These are phyloP conservation scores for Suhomyces faveliae DNA, from an alignment of 805 yeast species.

Conservation along the genomic window DNA sequence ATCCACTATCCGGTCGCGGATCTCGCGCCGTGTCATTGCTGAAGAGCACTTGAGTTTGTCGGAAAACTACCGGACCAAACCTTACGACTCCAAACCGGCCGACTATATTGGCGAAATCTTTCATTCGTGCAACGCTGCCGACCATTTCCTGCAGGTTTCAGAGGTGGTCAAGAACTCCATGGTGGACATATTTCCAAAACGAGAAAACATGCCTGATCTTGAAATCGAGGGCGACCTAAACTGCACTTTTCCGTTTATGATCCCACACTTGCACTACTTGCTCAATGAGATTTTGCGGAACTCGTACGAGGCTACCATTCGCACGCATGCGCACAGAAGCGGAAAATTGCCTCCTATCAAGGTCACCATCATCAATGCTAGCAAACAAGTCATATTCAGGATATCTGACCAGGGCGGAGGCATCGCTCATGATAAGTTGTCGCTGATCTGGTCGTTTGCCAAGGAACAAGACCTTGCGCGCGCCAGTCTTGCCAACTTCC, in stretches of 20 bases:
- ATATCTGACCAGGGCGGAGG: conserved; percentile 94
- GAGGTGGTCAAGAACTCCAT: conserved; percentile 51
- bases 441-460: conserved; percentile 84
- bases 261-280: conserved; percentile 81
- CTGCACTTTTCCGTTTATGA: conserved; percentile 75
- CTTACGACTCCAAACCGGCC: conserved; percentile 48
- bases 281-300: conserved; percentile 87
- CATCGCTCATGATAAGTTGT: conserved; percentile 54
- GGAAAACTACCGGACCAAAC: conserved; percentile 53
- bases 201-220: conserved; percentile 65
- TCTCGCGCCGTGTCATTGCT: conserved; percentile 83
- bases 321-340: conserved; percentile 30
- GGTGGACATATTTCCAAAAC: conserved; percentile 50
- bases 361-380: conserved; percentile 69
- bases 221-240: conserved; percentile 71
- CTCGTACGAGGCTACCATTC: conserved; percentile 77
- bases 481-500: conserved; percentile 62
- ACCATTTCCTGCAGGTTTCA: conserved; percentile 58
- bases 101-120: conserved; percentile 76
- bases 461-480: conserved; percentile 61
- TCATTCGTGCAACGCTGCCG: conserved; percentile 70
- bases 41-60: conserved; percentile 88
- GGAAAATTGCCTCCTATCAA: conserved; percentile 65
- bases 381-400: conserved; percentile 67
- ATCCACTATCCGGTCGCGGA: conserved; percentile 76